Evolutionary conservation across 345 rosid species (phyloP).

Genomic region (Aethionema arabicum): DNA sequence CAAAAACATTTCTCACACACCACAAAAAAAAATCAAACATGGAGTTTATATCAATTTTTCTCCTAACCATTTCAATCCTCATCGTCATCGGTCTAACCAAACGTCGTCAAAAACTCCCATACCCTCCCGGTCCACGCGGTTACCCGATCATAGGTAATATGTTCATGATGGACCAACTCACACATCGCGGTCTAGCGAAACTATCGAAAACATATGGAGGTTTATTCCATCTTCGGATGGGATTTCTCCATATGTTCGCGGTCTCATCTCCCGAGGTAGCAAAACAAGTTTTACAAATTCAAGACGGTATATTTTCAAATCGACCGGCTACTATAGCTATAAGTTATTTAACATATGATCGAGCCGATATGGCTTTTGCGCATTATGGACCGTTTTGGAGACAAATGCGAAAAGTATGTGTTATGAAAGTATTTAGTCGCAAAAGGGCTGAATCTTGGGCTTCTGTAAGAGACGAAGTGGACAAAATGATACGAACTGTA

Average conservation of each 20-base stretch:
- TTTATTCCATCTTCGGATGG: conserved; percentile 73
- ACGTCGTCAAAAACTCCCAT: conserved; percentile 46
- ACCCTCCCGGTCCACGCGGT: conserved; percentile 93
- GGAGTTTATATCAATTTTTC: conserved; percentile 37
- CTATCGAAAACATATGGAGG: conserved; percentile 78
- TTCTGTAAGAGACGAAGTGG: conserved; percentile 87
- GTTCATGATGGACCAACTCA: conserved; percentile 86
- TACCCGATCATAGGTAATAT: conserved; percentile 82
- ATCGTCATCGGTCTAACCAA: conserved; percentile 44
- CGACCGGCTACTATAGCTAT: conserved; percentile 84
- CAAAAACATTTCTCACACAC: background rate
- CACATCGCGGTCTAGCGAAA: conserved; percentile 80
- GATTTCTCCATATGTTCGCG: conserved; percentile 63
- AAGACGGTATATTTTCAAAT: conserved; percentile 83
- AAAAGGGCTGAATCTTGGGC: conserved; percentile 93
- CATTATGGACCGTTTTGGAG: conserved; percentile 98
- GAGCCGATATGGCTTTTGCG: conserved; percentile 97
- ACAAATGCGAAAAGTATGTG: conserved; percentile 93
- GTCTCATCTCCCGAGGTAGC: conserved; percentile 76
- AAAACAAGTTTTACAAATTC: conserved; percentile 78
- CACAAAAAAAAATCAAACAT: conserved; percentile 22
- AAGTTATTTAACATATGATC: conserved; percentile 75
- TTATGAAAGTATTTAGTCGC: conserved; percentile 87
- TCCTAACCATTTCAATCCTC: conserved; percentile 43
- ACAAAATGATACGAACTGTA: conserved; percentile 42